Evolutionary conservation across 345 rosid species (phyloP), one percentile per base, ranked within the genome.

Genomic region (Rubroshorea leprosula): DNA sequence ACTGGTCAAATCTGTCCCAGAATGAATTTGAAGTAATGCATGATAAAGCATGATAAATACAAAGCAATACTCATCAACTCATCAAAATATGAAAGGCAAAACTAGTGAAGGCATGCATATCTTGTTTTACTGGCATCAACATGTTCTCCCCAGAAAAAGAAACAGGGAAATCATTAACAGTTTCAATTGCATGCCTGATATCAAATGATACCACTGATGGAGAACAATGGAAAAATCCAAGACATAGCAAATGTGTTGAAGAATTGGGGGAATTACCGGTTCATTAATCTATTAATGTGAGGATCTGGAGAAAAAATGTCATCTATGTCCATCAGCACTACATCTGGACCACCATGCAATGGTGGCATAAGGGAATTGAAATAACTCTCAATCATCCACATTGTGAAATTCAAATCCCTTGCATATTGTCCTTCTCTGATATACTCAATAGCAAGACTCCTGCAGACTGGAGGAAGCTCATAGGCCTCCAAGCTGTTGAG

Each of bases 301-400:
- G 60, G 57, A 55, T 57, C 31, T 26, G 74, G 38, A 60, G 74
- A 55, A 58, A 77, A 67, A 54, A 74, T 50, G 8, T 79, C 82
- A 54, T 91, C 95, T 45, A 84, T 62, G 69, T 88, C 96, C 22
- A 91, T 57, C 55, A 91, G 65, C 62, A 91, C 82, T 47, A 57
- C 83, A 68, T 83, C 84, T 10, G 29, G 43, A 26, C 66, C 70
- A 61, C 74, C 72, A 6, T 65, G 60, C 45, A 53, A 35, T 15
- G 85, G 85, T 54, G 58, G 41, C 9, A 1, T 55, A 24, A 75
- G 38, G 53, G 67, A 58, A 51, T 67, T 61, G 41, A 82, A 79
- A 55, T 69, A 86, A 61, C 66, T 52, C 45, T 80, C 83, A 61
- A 70, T 73, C 69, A 87, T 26, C 57, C 38, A 61, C 14, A 72